Conservation (phyloP, 306 rosid species). For the Argentina anserina region DNA sequence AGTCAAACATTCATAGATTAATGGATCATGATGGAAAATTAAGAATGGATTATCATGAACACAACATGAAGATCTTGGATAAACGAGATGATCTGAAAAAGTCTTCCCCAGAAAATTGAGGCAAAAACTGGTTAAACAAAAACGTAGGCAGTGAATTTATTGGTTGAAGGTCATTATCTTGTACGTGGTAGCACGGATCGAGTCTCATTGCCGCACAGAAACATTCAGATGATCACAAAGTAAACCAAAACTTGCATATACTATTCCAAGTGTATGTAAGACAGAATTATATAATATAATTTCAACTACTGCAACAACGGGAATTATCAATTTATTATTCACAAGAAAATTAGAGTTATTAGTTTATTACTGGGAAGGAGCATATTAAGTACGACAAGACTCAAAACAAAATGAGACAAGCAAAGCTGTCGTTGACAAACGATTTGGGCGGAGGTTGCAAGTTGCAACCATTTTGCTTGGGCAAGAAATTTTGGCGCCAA, state of each 20-base stretch:
- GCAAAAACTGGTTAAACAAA: neutral
- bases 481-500: neutral
- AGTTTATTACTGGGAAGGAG: neutral
- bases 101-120: neutral
- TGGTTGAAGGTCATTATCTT: constrained; percentile 3
- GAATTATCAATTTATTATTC: neutral
- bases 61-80: neutral
- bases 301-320: neutral
- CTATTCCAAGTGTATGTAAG: neutral
- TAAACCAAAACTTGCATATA: neutral
- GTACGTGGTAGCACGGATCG: neutral
- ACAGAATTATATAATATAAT: neutral
- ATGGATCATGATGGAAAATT: neutral
- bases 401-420: neutral
- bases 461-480: neutral
- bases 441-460: neutral
- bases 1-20: neutral
- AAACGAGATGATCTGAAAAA: neutral
- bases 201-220: neutral
- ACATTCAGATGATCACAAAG: neutral
- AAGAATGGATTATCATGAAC: neutral
- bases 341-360: neutral
- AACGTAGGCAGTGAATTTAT: neutral
- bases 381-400: neutral
- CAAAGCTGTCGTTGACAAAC: neutral